These are phyloP conservation scores for Asterophora parasitica DNA, from an alignment of 768 basidiomycete genomes.

Conservation along the genomic window DNA sequence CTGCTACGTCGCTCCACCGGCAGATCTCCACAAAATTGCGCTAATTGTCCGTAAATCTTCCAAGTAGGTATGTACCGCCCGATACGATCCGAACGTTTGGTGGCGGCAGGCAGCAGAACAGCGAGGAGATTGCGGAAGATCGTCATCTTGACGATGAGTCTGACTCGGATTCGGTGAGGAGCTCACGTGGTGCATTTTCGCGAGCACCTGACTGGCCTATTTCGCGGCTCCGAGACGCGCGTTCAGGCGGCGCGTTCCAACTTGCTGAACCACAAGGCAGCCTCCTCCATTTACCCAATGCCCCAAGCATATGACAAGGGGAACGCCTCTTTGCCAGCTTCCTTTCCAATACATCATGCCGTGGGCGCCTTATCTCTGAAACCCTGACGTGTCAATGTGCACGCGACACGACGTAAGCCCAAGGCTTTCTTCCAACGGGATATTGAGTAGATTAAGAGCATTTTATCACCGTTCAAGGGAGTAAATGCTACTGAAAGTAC, in stretches of 20 bases:
- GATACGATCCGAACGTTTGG: neutral
- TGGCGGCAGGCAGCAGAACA: neutral
- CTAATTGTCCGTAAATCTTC: neutral
- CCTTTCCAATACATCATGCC: slow-evolving; percentile 25
- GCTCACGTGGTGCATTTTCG: neutral
- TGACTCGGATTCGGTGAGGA: neutral
- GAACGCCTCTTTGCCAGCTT: slow-evolving; percentile 17
- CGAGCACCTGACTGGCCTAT: neutral
- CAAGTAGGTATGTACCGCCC: neutral
- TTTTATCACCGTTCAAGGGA: neutral
- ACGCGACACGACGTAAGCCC: slow-evolving; percentile 52
- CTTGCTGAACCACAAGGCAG: too few species aligned
- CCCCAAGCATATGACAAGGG: slow-evolving; percentile 41
- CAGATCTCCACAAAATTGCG: too few species aligned
- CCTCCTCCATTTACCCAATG: slow-evolving; percentile 47
- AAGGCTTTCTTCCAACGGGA: slow-evolving; percentile 38
- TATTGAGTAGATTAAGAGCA: slow-evolving; percentile 19
- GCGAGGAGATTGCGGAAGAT: neutral
- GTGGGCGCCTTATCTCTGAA: slow-evolving; percentile 40
- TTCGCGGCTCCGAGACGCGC: too few species aligned
- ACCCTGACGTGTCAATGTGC: slow-evolving; percentile 52
- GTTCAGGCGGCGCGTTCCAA: too few species aligned
- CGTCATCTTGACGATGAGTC: neutral
- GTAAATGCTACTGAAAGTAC: neutral
- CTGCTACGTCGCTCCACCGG: too few species aligned